Evolutionary conservation across 352 stramenopile species (phyloP), one percentile per base, ranked within the genome.

Genomic region (Globisporangium cylindrosporum): DNA sequence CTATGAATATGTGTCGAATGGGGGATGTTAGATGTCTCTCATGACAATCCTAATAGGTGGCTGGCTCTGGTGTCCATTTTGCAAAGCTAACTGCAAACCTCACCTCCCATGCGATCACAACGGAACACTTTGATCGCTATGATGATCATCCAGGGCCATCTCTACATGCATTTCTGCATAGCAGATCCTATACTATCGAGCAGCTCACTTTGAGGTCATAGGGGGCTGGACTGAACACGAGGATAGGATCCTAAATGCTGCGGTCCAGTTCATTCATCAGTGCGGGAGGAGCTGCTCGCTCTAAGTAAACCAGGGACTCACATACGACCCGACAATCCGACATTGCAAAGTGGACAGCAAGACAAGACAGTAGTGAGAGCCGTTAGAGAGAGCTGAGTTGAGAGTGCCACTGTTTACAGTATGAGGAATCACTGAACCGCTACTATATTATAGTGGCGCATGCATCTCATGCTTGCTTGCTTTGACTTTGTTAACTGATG

Each of bases 301-400:
- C 43, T 24, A 12, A 51, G 8, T 18, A 24, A 24, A 8, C 43
- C 6, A 46, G 38, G 12, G 38, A 46, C 12, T 46, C 38, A n/a
- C 7, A 22, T 8, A 51, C 43, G 18, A 51, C 2, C 43, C 43
- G 43, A 51, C 43, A 51, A 24, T 51, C 43, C 2, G 8, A 12
- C n/a, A 22, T 12, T 51, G 43, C 32, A 62, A 62, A 48, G 56
- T 48, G 29, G 56, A 62, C 56, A 62, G 29, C 20, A 12, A 36
- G 53, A 36, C 24, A 58, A 32, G 38, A 46, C 38, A 58, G 51
- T 4, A 58, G 51, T 3, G 24, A 58, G 24, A 18, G 9, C 48
- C 48, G 5, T 20, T 25, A 43, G 34, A 20, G 25, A 43, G 38
- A 38, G 15, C 8, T 34, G 32, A 51, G 36, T 9, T 18, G 36